Evolutionary conservation across 176 grass and related monocot genomes (phyloP).

Genomic region (Lolium perenne): DNA sequence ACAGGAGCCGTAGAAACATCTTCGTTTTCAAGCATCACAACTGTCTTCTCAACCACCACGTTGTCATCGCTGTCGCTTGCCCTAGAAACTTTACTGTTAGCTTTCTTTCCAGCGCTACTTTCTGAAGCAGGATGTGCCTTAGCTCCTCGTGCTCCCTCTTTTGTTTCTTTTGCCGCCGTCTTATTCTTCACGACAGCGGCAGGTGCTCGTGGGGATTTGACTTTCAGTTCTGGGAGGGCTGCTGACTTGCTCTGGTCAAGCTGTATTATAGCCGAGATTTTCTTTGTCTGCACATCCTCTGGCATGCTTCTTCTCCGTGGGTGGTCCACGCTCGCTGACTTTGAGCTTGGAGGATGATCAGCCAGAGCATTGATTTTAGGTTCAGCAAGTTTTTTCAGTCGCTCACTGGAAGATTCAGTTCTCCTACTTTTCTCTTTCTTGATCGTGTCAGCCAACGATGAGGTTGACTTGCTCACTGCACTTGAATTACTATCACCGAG

Average conservation of each 20-base stretch:
- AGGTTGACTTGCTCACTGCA: conserved; percentile 72
- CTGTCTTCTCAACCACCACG: conserved; percentile 66
- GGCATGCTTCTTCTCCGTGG: conserved; percentile 52
- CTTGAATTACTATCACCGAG: conserved; percentile 28
- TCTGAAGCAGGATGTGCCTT: conserved; percentile 41
- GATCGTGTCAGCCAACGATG: conserved; percentile 55
- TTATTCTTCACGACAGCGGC: conserved; percentile 36
- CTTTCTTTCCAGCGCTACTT: conserved; percentile 41
- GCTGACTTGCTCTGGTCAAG: conserved; percentile 90
- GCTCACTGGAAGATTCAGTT: conserved; percentile 54
- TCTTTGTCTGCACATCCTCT: conserved; percentile 66
- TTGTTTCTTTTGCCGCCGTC: conserved; percentile 40
- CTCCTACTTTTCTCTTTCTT: conserved; percentile 73
- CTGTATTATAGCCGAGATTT: conserved; percentile 88
- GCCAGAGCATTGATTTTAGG: conserved; percentile 42
- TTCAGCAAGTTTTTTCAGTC: conserved; percentile 71
- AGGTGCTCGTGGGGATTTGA: conserved; percentile 54
- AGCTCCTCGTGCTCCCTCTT: conserved; percentile 37
- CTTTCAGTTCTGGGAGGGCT: conserved; percentile 76
- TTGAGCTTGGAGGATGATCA: conserved; percentile 37
- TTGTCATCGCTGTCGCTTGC: conserved; percentile 50
- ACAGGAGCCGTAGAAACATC: conserved; percentile 45
- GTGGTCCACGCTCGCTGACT: conserved; percentile 39
- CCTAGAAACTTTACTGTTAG: conserved; percentile 36
- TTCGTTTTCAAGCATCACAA: conserved; percentile 70